Conservation (phyloP, 2,329 filamentous ascomycete species). For the Neopestalotiopsis rosae region DNA sequence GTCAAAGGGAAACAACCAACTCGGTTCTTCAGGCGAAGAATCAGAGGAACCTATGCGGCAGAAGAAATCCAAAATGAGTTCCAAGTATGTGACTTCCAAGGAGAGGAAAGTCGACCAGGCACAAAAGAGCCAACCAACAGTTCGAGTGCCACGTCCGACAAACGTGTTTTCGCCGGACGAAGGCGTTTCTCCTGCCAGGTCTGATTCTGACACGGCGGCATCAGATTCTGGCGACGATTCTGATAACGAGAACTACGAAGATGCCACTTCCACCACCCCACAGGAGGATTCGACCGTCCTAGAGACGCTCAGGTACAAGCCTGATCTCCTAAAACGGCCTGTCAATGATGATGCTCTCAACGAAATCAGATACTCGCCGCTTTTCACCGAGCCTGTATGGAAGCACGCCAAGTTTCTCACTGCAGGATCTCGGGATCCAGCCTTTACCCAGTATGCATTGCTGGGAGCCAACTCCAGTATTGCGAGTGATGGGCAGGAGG, state of each 20-base stretch:
- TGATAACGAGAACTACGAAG: background rate
- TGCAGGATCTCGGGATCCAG: background rate
- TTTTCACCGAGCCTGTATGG: slow-evolving; percentile 26
- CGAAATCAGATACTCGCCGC: slow-evolving; percentile 25
- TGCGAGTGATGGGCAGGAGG: background rate
- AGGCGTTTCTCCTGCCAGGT: too few relatives aligned
- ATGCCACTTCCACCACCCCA: background rate
- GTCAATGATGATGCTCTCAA: slow-evolving; percentile 20
- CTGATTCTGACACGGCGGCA: too few relatives aligned
- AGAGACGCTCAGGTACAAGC: background rate
- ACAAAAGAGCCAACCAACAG: too few relatives aligned
- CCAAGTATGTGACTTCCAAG: too few relatives aligned
- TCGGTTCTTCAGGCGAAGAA: too few relatives aligned
- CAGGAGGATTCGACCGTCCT: background rate
- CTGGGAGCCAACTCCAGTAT: slow-evolving; percentile 23
- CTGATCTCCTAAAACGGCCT: slow-evolving; percentile 20
- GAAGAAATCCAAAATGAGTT: too few relatives aligned
- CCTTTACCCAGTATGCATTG: slow-evolving; percentile 29
- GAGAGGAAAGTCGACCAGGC: too few relatives aligned
- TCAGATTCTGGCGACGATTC: background rate
- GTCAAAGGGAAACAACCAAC: too few relatives aligned
- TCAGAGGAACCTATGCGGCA: too few relatives aligned
- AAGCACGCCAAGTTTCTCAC: slow-evolving; percentile 14
- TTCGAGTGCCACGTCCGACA: too few relatives aligned
- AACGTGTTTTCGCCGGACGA: too few relatives aligned